phyloP scores from a whole-genome alignment of 2,329 filamentous ascomycete species.

The Nothopassalora personata region DNA sequence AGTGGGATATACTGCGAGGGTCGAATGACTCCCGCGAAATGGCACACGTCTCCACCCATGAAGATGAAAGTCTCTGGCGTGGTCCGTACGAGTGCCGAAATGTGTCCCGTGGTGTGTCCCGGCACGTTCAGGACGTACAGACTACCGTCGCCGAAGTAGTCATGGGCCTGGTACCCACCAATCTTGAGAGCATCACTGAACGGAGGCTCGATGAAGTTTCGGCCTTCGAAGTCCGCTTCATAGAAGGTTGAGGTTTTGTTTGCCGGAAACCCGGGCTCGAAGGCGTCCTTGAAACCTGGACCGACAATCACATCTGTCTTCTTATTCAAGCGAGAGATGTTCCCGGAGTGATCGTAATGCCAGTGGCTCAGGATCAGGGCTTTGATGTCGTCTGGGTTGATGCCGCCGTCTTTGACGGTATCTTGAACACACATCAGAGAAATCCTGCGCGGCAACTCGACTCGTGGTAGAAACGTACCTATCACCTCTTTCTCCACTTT shows the following conservation, averaged over 20 bases:
- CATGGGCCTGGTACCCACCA: slow-evolving; percentile 38
- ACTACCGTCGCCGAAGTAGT: slow-evolving; percentile 40
- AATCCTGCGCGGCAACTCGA: too few species aligned
- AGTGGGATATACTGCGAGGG: slow-evolving; percentile 17
- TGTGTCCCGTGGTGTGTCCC: slow-evolving; percentile 22
- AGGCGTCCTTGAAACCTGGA: slow-evolving; percentile 45
- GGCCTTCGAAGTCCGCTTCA: slow-evolving; percentile 48
- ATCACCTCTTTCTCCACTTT: slow-evolving; percentile 27
- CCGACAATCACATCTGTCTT: slow-evolving; percentile 49
- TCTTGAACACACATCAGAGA: slow-evolving; percentile 12
- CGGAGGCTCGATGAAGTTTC: slow-evolving; percentile 16
- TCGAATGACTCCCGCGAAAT: slow-evolving; percentile 20
- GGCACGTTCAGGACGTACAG: slow-evolving; percentile 39
- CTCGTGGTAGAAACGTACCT: not conserved
- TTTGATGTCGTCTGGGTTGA: slow-evolving; percentile 33
- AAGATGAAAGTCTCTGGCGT: slow-evolving; percentile 22
- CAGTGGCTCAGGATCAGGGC: slow-evolving; percentile 43
- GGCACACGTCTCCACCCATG: slow-evolving; percentile 24
- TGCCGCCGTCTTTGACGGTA: slow-evolving; percentile 33
- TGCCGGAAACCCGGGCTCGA: slow-evolving; percentile 46
- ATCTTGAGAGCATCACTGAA: slow-evolving; percentile 30
- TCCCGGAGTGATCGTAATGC: slow-evolving; percentile 47
- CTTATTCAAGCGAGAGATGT: slow-evolving; percentile 44
- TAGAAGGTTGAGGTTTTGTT: slow-evolving; percentile 75
- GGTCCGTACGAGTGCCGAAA: slow-evolving; percentile 22